Base-by-base conservation (phyloP, 2,329 filamentous ascomycete species). In the Fusarium pseudograminearum region DNA sequence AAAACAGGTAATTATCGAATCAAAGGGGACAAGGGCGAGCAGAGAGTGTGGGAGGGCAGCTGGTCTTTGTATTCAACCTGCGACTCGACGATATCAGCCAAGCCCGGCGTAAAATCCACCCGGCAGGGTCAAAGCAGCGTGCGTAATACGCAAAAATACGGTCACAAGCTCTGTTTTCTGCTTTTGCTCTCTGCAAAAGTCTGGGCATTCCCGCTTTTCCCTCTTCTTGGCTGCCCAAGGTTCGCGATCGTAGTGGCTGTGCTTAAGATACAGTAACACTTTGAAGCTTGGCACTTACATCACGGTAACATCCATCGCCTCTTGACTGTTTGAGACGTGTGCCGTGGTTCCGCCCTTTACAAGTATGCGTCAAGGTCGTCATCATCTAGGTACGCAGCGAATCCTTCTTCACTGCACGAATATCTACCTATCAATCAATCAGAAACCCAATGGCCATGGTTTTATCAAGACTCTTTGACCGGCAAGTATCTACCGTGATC, bases 271-370 rank as follows among this genome's bases (percentile, higher is more conserved):
- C 22, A 52, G 45, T 33, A 48, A 38, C 41, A 62, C 45, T 40
- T 53, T 48, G 42, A 44, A 51, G 47, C 61, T 69, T 66, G 65
- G 66, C 66, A 53, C 62, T 67, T 66, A 62, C 62, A 67, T 67
- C 62, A 62, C 46, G 52, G 47, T 34, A 62, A 60, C 54, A 33
- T 54, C 24, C 26, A 40, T 61, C 28, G 54, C 55, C 41, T 52
- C 41, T 36, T 42, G 24, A 22, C 18, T 14, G 41, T 28, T 59
- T 45, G 26, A 64, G 31, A 15, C 15, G n/a, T 48, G 22, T 28
- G 41, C 14, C 44, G 44, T 31, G 28, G 31, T 46, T 12, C 16
- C 26, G 26, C 42, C 26, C 18, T 31, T 30, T n/a, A 16, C 41
- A 22, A 34, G 11, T 15, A 24, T 34, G 46, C 45, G 30, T 52